Percentiles rank a stretch among this genome's conserved stretches.
Conservation (phyloP, 2,329 filamentous ascomycete genomes). For the Hypocreales sp. region DNA sequence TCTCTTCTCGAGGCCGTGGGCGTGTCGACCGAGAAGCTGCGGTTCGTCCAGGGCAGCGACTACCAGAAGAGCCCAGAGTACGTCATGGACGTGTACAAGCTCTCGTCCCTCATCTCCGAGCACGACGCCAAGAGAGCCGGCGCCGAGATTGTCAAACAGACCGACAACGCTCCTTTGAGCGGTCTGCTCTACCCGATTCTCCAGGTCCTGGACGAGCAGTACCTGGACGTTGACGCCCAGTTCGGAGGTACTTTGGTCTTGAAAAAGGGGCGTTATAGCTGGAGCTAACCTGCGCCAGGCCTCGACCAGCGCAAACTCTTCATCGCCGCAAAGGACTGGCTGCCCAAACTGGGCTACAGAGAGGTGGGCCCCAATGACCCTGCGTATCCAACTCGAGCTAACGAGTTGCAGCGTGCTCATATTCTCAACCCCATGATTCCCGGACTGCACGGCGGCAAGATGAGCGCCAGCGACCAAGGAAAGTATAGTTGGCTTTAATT, state of each 20-base stretch:
- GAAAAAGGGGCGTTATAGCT: too few species aligned
- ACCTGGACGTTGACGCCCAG: slow-evolving; percentile 76
- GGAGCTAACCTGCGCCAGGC: slow-evolving; percentile 10
- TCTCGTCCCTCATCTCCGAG: slow-evolving; percentile 55
- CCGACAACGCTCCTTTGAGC: slow-evolving; percentile 54
- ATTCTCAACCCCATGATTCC: slow-evolving; percentile 64
- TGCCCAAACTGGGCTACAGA: slow-evolving; percentile 75
- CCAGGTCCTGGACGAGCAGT: slow-evolving; percentile 81
- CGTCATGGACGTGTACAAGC: slow-evolving; percentile 74
- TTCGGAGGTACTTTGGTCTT: slow-evolving; percentile 68
- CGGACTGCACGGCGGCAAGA: slow-evolving; percentile 72
- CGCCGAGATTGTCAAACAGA: slow-evolving; percentile 89
- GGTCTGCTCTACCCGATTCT: slow-evolving; percentile 33
- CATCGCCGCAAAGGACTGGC: slow-evolving; percentile 65
- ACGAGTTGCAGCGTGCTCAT: slow-evolving; percentile 16
- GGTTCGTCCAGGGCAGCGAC: slow-evolving; percentile 70
- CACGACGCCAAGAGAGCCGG: slow-evolving; percentile 82
- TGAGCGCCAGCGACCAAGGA: slow-evolving; percentile 63
- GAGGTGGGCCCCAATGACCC: slow-evolving; percentile 27
- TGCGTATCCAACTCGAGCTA: too few species aligned
- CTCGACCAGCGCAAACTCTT: slow-evolving; percentile 85
- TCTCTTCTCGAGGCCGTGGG: slow-evolving; percentile 61
- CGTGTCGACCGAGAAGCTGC: slow-evolving; percentile 62
- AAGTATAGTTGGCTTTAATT: slow-evolving; percentile 2
- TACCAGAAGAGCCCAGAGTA: slow-evolving; percentile 66